phyloP scores from a whole-genome alignment of 208 protist species.

The Leishmania lainsoni region DNA sequence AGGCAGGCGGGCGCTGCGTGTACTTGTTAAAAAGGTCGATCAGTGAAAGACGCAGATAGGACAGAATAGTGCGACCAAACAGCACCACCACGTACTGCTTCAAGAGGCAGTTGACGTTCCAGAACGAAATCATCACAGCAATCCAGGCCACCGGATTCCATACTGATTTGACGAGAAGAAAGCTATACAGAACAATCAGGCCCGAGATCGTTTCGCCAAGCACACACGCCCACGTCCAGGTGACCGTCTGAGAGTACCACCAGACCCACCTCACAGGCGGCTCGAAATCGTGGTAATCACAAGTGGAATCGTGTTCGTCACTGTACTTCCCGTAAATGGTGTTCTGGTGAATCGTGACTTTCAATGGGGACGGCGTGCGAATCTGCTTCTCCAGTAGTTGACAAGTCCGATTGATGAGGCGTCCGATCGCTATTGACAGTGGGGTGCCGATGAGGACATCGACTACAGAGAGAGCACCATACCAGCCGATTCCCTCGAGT shows the following conservation, averaged over 20 bases:
- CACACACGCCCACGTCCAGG: conserved; percentile 42
- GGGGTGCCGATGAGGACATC: conserved; percentile 44
- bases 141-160: conserved; percentile 51
- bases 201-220: conserved; percentile 37
- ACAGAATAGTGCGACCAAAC: conserved; percentile 29
- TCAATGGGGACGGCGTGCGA: conserved; percentile 3
- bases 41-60: conserved; percentile 31
- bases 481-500: conserved; percentile 58
- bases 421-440: conserved; percentile 35
- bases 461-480: conserved; percentile 38
- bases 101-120: conserved; percentile 40
- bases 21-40: conserved; percentile 56
- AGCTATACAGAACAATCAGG: conserved; percentile 36
- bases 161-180: conserved; percentile 27
- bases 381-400: conserved; percentile 4
- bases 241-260: conserved; percentile 51
- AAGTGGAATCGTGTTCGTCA: conserved; percentile 27
- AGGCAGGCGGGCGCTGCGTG: conserved; percentile 3
- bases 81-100: conserved; percentile 53
- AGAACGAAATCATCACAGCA: conserved; percentile 42
- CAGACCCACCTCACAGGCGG: conserved; percentile 37
- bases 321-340: conserved; percentile 42
- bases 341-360: conserved; percentile 40
- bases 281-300: conserved; percentile 17
- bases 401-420: conserved; percentile 29